Percentiles rank a stretch among this genome's conserved stretches.
These are phyloP conservation scores for Botrytis squamosa DNA, from an alignment of 2,329 filamentous ascomycete genomes.

Conservation along the genomic window DNA sequence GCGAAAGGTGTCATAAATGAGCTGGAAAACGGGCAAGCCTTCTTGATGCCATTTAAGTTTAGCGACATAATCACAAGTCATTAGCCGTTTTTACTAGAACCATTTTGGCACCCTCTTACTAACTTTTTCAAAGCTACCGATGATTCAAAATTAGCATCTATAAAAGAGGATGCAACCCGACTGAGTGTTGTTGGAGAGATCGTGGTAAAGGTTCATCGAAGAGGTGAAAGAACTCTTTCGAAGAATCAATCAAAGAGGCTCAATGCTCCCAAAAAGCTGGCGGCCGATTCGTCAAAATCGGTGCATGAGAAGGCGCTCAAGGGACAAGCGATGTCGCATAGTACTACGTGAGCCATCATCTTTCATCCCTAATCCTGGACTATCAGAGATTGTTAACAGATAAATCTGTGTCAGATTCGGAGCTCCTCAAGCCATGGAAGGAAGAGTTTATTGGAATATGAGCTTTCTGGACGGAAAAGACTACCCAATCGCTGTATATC, in stretches of 20 bases:
- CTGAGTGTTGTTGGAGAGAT: background rate
- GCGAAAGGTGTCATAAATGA: background rate
- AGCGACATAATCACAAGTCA: background rate
- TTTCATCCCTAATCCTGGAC: no score
- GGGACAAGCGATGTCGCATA: background rate
- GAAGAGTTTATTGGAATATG: no score
- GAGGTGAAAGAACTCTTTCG: no score
- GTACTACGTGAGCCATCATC: background rate
- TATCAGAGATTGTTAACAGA: background rate
- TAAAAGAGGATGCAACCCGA: background rate
- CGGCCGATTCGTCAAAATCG: no score
- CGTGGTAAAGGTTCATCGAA: background rate
- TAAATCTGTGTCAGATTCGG: background rate
- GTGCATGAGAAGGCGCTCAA: constrained; percentile 19
- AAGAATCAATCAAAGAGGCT: no score
- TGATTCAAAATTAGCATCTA: background rate
- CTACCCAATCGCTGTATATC: background rate
- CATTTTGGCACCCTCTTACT: background rate
- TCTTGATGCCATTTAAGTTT: background rate
- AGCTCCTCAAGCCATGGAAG: background rate
- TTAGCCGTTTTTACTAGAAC: rapidly evolving
- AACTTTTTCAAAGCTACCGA: background rate
- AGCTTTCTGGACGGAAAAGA: background rate
- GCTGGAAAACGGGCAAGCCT: rapidly evolving
- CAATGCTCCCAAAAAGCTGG: no score